Evolutionary conservation across 1,284 basidiomycete genomes (phyloP).

Genomic region (Dichomitus squalens): DNA sequence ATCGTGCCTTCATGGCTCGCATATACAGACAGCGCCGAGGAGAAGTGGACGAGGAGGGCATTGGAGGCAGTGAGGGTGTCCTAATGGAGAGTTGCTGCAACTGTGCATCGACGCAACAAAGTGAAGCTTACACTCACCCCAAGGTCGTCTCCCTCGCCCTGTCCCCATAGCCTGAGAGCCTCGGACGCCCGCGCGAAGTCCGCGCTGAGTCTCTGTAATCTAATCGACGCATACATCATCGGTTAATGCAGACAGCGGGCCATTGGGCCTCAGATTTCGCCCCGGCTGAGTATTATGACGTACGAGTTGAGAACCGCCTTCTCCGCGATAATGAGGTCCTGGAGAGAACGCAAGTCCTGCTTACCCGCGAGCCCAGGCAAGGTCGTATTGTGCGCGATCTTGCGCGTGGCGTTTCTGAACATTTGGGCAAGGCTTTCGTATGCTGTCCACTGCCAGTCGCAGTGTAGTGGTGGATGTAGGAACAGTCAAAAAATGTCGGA

Average conservation of each 20-base stretch:
- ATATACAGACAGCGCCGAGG: slow-evolving; percentile 71
- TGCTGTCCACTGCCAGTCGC: neutral
- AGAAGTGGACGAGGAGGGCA: slow-evolving; percentile 71
- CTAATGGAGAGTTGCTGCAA: slow-evolving; percentile 38
- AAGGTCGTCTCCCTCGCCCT: slow-evolving; percentile 87
- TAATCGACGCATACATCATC: slow-evolving; percentile 30
- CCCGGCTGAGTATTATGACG: slow-evolving; percentile 34
- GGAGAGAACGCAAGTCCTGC: slow-evolving; percentile 79
- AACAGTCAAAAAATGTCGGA: neutral
- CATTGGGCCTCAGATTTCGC: neutral
- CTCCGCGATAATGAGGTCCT: slow-evolving; percentile 89
- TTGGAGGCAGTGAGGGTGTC: slow-evolving; percentile 79
- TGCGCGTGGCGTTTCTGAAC: slow-evolving; percentile 76
- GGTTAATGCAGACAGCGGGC: neutral
- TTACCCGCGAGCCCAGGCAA: slow-evolving; percentile 79
- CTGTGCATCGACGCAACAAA: neutral
- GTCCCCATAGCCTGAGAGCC: slow-evolving; percentile 77
- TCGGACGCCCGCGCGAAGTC: slow-evolving; percentile 78
- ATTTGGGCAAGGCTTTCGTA: slow-evolving; percentile 37
- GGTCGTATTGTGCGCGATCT: slow-evolving; percentile 85
- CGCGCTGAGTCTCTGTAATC: slow-evolving; percentile 63
- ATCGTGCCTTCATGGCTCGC: slow-evolving; percentile 76
- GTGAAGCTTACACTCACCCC: slow-evolving; percentile 49
- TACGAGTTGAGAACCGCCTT: slow-evolving; percentile 81
- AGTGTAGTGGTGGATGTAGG: neutral